Evolutionary conservation across 176 grass and related monocot species (phyloP), one percentile per base, ranked within the genome.

Genomic region (maize (Zea mays)): DNA sequence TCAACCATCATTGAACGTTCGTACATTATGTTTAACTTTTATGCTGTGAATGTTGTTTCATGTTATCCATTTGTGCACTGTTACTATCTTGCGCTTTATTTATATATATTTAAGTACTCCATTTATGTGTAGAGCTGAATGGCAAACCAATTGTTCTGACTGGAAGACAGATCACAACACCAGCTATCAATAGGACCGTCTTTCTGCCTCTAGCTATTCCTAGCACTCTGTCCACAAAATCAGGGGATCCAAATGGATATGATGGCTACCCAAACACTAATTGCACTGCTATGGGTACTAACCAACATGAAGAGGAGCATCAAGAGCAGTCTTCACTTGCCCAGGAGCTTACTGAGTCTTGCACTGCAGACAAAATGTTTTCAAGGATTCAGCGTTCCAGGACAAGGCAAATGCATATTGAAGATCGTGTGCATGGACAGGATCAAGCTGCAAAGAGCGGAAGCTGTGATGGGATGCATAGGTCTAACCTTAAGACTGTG

Each of bases 361-460:
- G 48, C 83, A 43, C 15, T 61, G 91, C 27, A 21, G 46, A 62
- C 78, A 82, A 74, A 58, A 54, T 81, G 10, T 79, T 90, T 70
- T 75, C 85, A 67, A 88, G 74, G 68, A 79, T 88, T 75, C 88
- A 89, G 67, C 85, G 85, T 73, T 90, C 87, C 54, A 94, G 83
- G 87, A 90, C 85, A 50, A 90, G 92, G 49, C 87, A 94, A 77
- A 80, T 44, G 17, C 68, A 51, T 63, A 75, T 94, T 69, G 74
- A 83, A 72, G 80, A 82, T 46, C 41, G 72, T 36, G 69, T 69
- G 20, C 47, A 10, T 81, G 66, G 40, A 68, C 79, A 69, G 57
- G 54, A 65, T 79, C 51, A 88, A 71, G 19, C 35, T 67, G 61
- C 73, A 62, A 73, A 80, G 8, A 72, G 63, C 71, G 75, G 46